Percentiles rank a stretch among this genome's conserved stretches.
Conservation (phyloP, 2,329 filamentous ascomycete species). For the Kalmusia sp. region DNA sequence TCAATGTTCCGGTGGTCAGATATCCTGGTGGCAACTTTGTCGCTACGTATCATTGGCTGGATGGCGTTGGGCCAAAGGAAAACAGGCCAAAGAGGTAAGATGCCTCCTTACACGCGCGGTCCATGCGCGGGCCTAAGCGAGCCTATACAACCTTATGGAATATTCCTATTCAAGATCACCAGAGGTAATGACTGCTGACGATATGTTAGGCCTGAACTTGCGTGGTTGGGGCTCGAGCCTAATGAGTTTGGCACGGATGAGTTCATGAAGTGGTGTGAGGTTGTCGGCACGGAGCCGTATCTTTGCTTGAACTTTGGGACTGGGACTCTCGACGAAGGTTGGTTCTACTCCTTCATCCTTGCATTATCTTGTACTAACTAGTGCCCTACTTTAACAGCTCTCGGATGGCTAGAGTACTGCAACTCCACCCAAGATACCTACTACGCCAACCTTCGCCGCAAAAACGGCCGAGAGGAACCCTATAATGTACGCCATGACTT, state of each 20-base stretch:
- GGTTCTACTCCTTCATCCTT: neutral
- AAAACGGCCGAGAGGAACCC: slow-evolving; percentile 77
- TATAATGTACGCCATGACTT: slow-evolving; percentile 68
- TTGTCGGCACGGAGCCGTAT: slow-evolving; percentile 78
- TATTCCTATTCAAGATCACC: neutral
- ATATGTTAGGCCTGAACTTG: slow-evolving; percentile 69
- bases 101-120: neutral
- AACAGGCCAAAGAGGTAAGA: slow-evolving; percentile 65
- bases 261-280: slow-evolving; percentile 81
- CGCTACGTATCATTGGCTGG: slow-evolving; percentile 85
- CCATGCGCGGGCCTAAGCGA: slow-evolving; percentile 1
- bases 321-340: slow-evolving; percentile 63
- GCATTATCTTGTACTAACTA: neutral
- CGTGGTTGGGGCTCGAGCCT: slow-evolving; percentile 78
- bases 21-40: slow-evolving; percentile 87
- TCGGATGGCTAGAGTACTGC: slow-evolving; percentile 87
- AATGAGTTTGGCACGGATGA: slow-evolving; percentile 87
- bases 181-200: slow-evolving; percentile 14
- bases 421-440: slow-evolving; percentile 79
- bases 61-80: slow-evolving; percentile 78
- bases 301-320: slow-evolving; percentile 83
- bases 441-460: slow-evolving; percentile 80
- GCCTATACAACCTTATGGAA: neutral
- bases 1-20: slow-evolving; percentile 77
- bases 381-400: slow-evolving; percentile 47